Evolutionary conservation across 2,329 filamentous ascomycete genomes (phyloP), one percentile per base, ranked within the genome.

Genomic region (Xylariaceae sp.): DNA sequence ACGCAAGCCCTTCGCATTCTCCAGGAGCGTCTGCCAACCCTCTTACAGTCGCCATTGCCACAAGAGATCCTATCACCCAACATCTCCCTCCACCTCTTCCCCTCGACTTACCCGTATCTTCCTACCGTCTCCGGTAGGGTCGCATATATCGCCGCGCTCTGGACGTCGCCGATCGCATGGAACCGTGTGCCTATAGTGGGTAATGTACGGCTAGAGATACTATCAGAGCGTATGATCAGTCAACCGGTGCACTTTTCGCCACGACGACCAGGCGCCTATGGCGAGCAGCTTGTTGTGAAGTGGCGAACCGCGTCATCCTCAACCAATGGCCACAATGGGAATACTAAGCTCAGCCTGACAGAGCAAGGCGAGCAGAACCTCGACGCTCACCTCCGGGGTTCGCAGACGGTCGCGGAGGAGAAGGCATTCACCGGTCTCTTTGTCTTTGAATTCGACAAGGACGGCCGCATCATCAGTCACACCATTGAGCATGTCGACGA

Each of bases 151-250:
- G 92, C 94, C 16, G 94, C 94, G 2, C 77, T 99, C 36, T 97
- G 92, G 92, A 96, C 94, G 0, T 91, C 92, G 0, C 94, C 94
- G 0, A 87, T 99, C 48, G 92, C 92, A 29, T 99, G 94, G 94
- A 95, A 95, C 65, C 84, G 89, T 26, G 80, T 99, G 1, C 94
- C 94, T 2, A 83, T 97, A 18, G 81, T 96, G 30, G 92, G 92
- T 61, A 95, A 96, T 65, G 89, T 96, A 42, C 86, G 85, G 62
- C 80, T 99, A 10, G 85, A 89, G 63, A 94, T 99, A 49, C 72
- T 95, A 16, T 92, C 89, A 12, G 92, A 96, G 75, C 88, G 92
- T 63, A 94, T 99, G 81, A 83, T 87, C 53, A 80, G 82, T 56
- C 79, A 78, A 59, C 76, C 76, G 7, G 63, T 76, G 26, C 76